Evolutionary conservation across 805 yeast species (phyloP), one percentile per base, ranked within the genome.

Genomic region (Clavispora carvajalis): DNA sequence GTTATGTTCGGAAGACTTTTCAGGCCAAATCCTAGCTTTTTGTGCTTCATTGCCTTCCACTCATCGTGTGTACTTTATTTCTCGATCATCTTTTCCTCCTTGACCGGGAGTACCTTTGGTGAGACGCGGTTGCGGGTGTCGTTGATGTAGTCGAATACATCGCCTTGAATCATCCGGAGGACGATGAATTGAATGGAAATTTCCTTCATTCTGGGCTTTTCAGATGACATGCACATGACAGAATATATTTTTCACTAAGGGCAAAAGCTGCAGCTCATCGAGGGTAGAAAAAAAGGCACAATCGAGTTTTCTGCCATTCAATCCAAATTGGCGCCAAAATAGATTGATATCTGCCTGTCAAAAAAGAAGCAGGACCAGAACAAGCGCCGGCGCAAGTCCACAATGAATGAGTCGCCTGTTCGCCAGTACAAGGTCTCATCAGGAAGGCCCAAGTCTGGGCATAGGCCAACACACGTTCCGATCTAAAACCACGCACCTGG

Each of bases 401-500:
- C 29, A 17, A 41, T 36, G 37, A 31, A 44, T 21, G 16, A 18
- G 19, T 38, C 36, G 5, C 31, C 33, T 11, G 34, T 33, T 11
- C 28, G 39, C 21, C 33, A 29, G 19, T 28, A 37, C 25, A 25
- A 22, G 15, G 46, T 22, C 28, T 39, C 47, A 19, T 41, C 31
- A 37, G 48, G 45, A 5, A 50, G 34, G 12, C 51, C 52, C 40
- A 49, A 44, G 31, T 51, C 54, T 17, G 42, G 42, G 25, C 53
- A 49, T 11, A 51, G 33, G 15, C 52, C 24, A 9, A 41, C 39
- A 30, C 48, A 36, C 4, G 48, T 49, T 3, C 54, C 55, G 17
- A 49, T 37, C 16, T 45, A 24, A 36, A 49, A 51, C 55, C 54
- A 49, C 7, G 52, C 50, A 9, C 54, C 52, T 4, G 52, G 54